Evolutionary conservation across 139 green algal species (phyloP).

Genomic region (Micractinium sp.): DNA sequence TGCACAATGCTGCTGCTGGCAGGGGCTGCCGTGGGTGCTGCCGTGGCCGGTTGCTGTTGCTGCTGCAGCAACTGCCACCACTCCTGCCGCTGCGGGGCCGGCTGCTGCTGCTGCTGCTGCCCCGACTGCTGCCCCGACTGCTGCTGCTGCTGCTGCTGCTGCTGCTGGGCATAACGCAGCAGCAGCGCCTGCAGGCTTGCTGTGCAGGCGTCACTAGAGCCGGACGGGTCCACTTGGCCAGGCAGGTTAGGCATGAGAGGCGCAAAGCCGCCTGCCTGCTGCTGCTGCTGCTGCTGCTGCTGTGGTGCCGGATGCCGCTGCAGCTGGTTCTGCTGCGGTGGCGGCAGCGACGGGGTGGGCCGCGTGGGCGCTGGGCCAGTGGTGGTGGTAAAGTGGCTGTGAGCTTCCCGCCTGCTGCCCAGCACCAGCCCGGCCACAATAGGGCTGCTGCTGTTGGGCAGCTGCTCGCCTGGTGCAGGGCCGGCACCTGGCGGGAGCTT

Average conservation of each 20-base stretch:
- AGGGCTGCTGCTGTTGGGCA: background rate
- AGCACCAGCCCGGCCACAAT: background rate
- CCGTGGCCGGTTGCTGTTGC: background rate
- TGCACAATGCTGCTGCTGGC: too few species aligned
- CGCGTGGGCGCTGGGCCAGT: background rate
- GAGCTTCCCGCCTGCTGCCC: background rate
- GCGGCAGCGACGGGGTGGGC: too few species aligned
- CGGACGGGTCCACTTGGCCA: too few species aligned
- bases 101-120: background rate
- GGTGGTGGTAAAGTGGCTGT: background rate
- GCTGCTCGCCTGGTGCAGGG: background rate
- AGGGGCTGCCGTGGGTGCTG: too few species aligned
- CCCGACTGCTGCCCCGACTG: background rate
- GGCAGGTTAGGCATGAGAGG: too few species aligned
- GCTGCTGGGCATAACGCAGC: background rate
- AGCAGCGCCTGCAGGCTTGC: background rate
- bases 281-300: background rate
- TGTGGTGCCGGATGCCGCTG: too few species aligned
- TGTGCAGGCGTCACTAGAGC: background rate
- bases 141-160: background rate
- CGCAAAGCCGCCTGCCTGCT: background rate
- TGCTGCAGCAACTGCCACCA: background rate
- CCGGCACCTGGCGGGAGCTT: background rate
- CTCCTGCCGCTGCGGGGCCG: background rate
- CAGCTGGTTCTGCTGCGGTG: background rate